Conservation (phyloP, 257 asterid species). For the Fraxinus anomala region DNA sequence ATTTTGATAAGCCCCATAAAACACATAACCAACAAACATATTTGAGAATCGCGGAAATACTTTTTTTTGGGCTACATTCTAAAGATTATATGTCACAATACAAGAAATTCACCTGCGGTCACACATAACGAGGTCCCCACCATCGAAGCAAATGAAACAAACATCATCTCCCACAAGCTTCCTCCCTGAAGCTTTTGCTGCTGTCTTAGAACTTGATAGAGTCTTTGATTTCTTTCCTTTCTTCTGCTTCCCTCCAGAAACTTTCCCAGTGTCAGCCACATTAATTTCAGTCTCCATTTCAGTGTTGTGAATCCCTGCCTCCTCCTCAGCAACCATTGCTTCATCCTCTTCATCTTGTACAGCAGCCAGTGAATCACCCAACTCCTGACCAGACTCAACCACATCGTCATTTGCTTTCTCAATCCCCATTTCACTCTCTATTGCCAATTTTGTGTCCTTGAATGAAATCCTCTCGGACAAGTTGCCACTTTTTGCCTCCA, state of each 20-base stretch:
- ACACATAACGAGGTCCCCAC: slow-evolving; percentile 89
- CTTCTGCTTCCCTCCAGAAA: slow-evolving; percentile 71
- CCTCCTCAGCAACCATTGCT: slow-evolving; percentile 60
- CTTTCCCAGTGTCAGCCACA: slow-evolving; percentile 55
- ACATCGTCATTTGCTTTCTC: slow-evolving; percentile 52
- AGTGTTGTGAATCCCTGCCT: slow-evolving; percentile 54
- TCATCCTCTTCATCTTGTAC: slow-evolving; percentile 62
- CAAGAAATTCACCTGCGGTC: slow-evolving; percentile 71
- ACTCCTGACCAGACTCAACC: slow-evolving; percentile 48
- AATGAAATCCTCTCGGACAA: slow-evolving; percentile 29
- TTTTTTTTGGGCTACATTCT: slow-evolving; percentile 5
- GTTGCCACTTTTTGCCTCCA: slow-evolving; percentile 4
- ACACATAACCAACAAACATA: not conserved
- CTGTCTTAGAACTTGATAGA: slow-evolving; percentile 45
- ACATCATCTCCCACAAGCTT: slow-evolving; percentile 79
- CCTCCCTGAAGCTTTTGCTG: slow-evolving; percentile 48
- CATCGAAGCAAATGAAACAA: slow-evolving; percentile 98
- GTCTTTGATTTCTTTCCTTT: slow-evolving; percentile 59
- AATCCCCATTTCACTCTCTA: slow-evolving; percentile 36
- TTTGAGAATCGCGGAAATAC: not conserved
- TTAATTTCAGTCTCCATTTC: slow-evolving; percentile 80
- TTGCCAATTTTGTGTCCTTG: slow-evolving; percentile 27
- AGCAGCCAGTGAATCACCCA: slow-evolving; percentile 48
- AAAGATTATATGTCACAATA: slow-evolving; percentile 8
- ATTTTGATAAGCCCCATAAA: slow-evolving; percentile 19